These are phyloP conservation scores for Pisolithus marmoratus DNA, from an alignment of 768 basidiomycete genomes.

Conservation along the genomic window DNA sequence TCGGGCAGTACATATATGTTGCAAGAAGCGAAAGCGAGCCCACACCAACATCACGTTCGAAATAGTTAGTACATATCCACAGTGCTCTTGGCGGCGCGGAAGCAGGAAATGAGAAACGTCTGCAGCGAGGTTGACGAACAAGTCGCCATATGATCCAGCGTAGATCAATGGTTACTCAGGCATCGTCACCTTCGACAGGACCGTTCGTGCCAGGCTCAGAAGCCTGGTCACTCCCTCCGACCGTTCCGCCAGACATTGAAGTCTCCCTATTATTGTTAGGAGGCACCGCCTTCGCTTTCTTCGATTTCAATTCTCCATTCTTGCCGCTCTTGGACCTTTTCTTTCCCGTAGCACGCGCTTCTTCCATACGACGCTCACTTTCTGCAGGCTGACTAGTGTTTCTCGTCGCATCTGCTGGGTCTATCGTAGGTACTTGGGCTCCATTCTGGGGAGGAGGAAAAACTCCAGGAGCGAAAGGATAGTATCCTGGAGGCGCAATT, in stretches of 20 bases:
- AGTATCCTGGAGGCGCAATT: constrained; percentile 36
- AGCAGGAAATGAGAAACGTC: constrained; percentile 9
- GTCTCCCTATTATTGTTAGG: constrained; percentile 6
- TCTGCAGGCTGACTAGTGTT: constrained; percentile 16
- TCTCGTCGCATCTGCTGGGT: constrained; percentile 20
- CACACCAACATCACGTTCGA: constrained; percentile 4
- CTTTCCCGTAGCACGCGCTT: constrained; percentile 14
- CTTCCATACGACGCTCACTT: constrained; percentile 10
- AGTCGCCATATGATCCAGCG: background rate
- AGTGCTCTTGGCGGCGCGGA: constrained; percentile 1
- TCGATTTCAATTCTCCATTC: constrained; percentile 23
- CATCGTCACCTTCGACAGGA: constrained; percentile 20
- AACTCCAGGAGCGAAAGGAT: constrained; percentile 28
- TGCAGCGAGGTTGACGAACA: constrained; percentile 2
- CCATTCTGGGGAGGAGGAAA: constrained; percentile 28
- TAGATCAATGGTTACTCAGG: constrained; percentile 6
- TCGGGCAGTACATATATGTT: constrained; percentile 14
- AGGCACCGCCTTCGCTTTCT: constrained; percentile 25
- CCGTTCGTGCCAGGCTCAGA: constrained; percentile 21
- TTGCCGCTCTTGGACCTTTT: constrained; percentile 28
- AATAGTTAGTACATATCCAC: background rate
- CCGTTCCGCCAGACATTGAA: constrained; percentile 20
- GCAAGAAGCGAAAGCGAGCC: constrained; percentile 22
- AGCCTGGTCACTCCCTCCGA: constrained; percentile 21
- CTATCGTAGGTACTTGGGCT: constrained; percentile 19